Evolutionary conservation across 2,329 filamentous ascomycete species (phyloP).

Genomic region (Penicillium sp.): DNA sequence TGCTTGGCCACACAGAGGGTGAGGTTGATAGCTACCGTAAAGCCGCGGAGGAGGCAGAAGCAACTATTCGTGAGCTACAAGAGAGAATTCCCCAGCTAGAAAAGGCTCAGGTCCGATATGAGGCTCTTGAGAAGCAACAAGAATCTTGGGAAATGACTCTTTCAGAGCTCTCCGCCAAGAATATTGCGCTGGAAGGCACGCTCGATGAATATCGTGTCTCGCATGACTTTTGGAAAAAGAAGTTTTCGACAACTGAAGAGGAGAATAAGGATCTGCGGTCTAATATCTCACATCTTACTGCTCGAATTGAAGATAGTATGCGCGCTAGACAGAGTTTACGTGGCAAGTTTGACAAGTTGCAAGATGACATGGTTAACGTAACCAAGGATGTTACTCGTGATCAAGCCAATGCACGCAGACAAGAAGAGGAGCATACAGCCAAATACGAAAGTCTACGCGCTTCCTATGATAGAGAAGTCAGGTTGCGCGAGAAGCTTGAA

Average conservation of each 20-base stretch:
- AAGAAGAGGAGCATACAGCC: constrained; percentile 54
- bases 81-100: constrained; percentile 67
- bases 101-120: constrained; percentile 60
- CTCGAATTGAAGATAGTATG: constrained; percentile 81
- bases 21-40: constrained; percentile 45
- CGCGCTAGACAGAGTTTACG: constrained; percentile 80
- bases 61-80: constrained; percentile 59
- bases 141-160: constrained; percentile 51
- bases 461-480: constrained; percentile 65
- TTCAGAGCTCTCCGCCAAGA: constrained; percentile 55
- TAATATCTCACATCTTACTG: constrained; percentile 68
- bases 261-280: constrained; percentile 71
- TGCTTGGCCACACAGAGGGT: constrained; percentile 64
- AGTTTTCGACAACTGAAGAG: constrained; percentile 53
- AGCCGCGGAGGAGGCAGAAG: constrained; percentile 60
- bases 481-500: constrained; percentile 58
- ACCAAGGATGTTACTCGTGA: constrained; percentile 78
- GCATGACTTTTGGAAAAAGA: constrained; percentile 55
- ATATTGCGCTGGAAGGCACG: constrained; percentile 57
- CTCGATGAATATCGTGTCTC: constrained; percentile 62
- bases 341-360: constrained; percentile 75
- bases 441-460: constrained; percentile 54
- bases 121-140: constrained; percentile 66
- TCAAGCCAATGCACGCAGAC: constrained; percentile 72
- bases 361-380: constrained; percentile 79